Percentiles rank a stretch among this genome's conserved stretches.
Evolutionary conservation across 257 asterid species (phyloP).

Genomic region (Ballota nigra): DNA sequence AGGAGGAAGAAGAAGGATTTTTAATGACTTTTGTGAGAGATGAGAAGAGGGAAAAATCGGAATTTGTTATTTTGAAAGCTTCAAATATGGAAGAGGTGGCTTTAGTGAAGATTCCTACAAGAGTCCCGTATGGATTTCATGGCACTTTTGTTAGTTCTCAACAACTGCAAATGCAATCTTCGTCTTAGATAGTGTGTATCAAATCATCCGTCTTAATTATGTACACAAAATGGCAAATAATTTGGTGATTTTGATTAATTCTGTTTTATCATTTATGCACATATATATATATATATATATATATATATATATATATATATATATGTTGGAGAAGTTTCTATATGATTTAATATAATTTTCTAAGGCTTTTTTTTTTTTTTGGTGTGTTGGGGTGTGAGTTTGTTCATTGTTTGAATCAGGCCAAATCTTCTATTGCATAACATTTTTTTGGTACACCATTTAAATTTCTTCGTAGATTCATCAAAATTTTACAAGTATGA

Average conservation of each 20-base stretch:
- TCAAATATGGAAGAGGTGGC: conserved; percentile 48
- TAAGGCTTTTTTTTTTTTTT: no score
- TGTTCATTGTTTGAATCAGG: no score
- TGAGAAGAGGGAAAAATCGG: conserved; percentile 38
- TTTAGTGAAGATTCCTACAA: conserved; percentile 40
- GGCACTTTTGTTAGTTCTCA: conserved; percentile 54
- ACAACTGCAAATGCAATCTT: conserved; percentile 35
- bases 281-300: no score
- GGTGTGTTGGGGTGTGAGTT: no score
- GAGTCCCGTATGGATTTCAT: conserved; percentile 76
- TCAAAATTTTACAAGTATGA: no score
- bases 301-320: no score
- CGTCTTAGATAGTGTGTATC: neutral
- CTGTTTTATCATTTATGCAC: no score
- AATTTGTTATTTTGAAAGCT: conserved; percentile 49
- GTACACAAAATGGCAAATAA: neutral
- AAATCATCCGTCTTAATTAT: neutral
- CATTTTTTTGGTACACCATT: no score
- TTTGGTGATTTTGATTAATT: neutral
- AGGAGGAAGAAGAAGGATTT: conserved; percentile 39
- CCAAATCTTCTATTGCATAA: no score
- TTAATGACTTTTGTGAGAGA: conserved; percentile 52
- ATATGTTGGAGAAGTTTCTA: no score
- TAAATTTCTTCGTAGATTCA: no score
- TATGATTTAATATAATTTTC: no score